A percentile compares a stretch with the other conserved stretches of the same genome.
Evolutionary conservation across 345 rosid genomes (phyloP).

Genomic region (Noccaea caerulescens): DNA sequence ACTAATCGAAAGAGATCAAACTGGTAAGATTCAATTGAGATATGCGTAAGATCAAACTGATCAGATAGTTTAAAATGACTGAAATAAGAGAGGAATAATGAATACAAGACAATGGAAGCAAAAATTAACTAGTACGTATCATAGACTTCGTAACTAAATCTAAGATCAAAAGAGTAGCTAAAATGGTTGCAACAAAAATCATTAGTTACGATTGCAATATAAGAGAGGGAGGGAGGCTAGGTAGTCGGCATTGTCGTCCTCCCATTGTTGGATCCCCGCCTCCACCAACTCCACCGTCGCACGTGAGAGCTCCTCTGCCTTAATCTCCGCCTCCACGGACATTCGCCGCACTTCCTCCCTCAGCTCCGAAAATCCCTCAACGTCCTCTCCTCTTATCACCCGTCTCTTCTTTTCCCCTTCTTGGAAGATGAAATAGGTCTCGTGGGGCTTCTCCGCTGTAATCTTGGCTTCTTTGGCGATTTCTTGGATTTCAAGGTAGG

Average conservation of each 20-base stretch:
- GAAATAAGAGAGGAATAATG: too few relatives aligned
- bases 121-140: too few relatives aligned
- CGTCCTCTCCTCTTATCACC: slow-evolving; percentile 31
- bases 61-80: background rate
- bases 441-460: background rate
- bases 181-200: background rate
- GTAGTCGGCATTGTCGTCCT: slow-evolving; percentile 39
- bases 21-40: background rate
- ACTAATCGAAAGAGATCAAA: background rate
- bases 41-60: background rate
- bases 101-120: too few relatives aligned
- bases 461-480: slow-evolving; percentile 13
- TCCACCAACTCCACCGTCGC: slow-evolving; percentile 27
- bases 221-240: slow-evolving; percentile 31
- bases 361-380: slow-evolving; percentile 35
- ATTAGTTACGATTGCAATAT: slow-evolving; percentile 9
- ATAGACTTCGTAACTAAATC: too few relatives aligned
- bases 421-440: background rate
- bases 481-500: slow-evolving; percentile 17
- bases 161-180: too few relatives aligned
- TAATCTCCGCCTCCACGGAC: slow-evolving; percentile 21
- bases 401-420: slow-evolving; percentile 3
- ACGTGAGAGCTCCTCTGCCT: slow-evolving; percentile 17
- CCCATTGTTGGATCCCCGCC: slow-evolving; percentile 35
- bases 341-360: slow-evolving; percentile 31